Conservation (phyloP, 1,139 yeast genomes). For the Hansenula lynferdii region DNA sequence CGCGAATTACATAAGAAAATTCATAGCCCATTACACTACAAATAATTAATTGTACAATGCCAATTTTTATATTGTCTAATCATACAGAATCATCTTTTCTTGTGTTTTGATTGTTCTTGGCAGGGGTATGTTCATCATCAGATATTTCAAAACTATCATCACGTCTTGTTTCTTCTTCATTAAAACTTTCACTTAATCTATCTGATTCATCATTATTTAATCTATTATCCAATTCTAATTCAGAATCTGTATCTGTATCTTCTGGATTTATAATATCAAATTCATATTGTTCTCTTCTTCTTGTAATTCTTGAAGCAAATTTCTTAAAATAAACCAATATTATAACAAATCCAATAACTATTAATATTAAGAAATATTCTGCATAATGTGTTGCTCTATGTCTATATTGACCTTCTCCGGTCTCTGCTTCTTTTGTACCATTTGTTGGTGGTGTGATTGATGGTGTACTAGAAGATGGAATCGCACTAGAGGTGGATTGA, state of each 20-base stretch:
- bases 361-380: slow-evolving; percentile 54
- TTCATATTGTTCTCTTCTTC: slow-evolving; percentile 70
- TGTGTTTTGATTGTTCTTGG: not conserved
- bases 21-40: too few species aligned
- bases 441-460: slow-evolving; percentile 3
- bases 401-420: slow-evolving; percentile 31
- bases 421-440: slow-evolving; percentile 20
- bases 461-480: too few species aligned
- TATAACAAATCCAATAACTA: slow-evolving; percentile 54
- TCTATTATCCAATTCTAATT: slow-evolving; percentile 17
- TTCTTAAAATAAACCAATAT: slow-evolving; percentile 49
- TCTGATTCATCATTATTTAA: slow-evolving; percentile 8
- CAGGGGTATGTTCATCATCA: slow-evolving; percentile 9
- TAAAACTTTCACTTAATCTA: slow-evolving; percentile 4
- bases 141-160: slow-evolving; percentile 18
- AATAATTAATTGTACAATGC: too few species aligned
- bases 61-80: too few species aligned
- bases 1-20: too few species aligned
- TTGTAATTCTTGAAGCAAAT: slow-evolving; percentile 42
- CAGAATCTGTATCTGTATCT: slow-evolving; percentile 41
- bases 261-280: slow-evolving; percentile 77
- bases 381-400: slow-evolving; percentile 41
- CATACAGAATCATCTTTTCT: not conserved
- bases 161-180: slow-evolving; percentile 1
- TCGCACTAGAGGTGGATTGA: too few species aligned